These are phyloP conservation scores for Ceratocystis huliohia DNA, from an alignment of 2,329 filamentous ascomycete genomes.

Conservation along the genomic window DNA sequence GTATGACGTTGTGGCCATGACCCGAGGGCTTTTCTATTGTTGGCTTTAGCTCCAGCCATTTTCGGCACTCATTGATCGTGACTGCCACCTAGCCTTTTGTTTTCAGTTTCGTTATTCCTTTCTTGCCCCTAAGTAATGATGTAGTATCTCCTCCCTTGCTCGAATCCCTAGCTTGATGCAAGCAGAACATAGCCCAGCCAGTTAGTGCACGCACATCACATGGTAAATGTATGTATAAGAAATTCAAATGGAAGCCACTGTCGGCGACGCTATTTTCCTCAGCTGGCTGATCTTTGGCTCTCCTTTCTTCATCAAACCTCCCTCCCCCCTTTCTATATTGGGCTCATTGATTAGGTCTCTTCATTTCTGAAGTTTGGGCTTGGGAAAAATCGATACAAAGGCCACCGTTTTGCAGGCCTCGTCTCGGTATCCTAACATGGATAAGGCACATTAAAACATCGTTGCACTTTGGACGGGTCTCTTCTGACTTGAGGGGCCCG, in stretches of 20 bases:
- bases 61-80: not conserved
- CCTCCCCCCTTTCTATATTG: not conserved
- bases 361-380: not conserved
- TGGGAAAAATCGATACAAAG: not conserved
- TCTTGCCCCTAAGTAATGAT: not conserved
- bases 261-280: not conserved
- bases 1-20: no score
- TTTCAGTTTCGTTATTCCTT: not conserved
- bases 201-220: not conserved
- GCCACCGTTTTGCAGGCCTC: not conserved
- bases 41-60: not conserved
- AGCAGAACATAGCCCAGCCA: not conserved
- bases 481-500: not conserved
- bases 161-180: not conserved
- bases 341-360: not conserved
- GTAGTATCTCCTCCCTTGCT: not conserved
- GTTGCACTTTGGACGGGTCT: not conserved
- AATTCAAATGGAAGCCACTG: not conserved
- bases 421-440: not conserved
- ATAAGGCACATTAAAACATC: not conserved
- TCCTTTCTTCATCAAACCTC: not conserved
- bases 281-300: not conserved
- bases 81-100: not conserved
- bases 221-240: no score
- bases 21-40: not conserved